These are phyloP conservation scores for Penicillium chermesinum DNA, from an alignment of 495 filamentous ascomycete species.

Conservation along the genomic window DNA sequence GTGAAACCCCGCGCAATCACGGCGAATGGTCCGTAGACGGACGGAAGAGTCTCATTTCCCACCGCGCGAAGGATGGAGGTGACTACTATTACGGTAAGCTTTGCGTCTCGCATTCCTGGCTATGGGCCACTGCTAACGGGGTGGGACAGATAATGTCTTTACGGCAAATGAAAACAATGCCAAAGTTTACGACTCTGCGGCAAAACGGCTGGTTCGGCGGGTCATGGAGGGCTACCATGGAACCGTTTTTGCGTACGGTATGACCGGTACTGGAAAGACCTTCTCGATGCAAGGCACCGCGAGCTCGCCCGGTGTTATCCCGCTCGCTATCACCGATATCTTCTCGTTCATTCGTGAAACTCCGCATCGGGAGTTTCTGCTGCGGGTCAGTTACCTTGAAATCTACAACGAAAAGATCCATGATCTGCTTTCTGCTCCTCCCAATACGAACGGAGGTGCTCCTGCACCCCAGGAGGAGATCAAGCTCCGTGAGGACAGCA, in stretches of 20 bases:
- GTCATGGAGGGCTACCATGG: conserved; percentile 99
- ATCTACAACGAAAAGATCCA: conserved; percentile 99
- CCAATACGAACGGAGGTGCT: conserved; percentile 35
- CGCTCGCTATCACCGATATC: conserved; percentile 94
- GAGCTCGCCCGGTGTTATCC: conserved; percentile 94
- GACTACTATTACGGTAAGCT: conserved; percentile 82
- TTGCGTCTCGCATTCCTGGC: not conserved
- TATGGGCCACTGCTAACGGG: not conserved
- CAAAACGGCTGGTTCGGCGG: conserved; percentile 87
- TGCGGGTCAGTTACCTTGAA: conserved; percentile 96
- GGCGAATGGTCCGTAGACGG: conserved; percentile 92
- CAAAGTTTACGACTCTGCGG: conserved; percentile 86
- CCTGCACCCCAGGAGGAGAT: conserved; percentile 72
- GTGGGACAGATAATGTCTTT: conserved; percentile 82
- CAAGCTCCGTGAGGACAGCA: conserved; percentile 91
- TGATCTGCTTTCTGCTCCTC: conserved; percentile 75
- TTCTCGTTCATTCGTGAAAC: conserved; percentile 99
- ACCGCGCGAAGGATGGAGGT: conserved; percentile 82
- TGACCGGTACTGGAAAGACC: conserved; percentile 98
- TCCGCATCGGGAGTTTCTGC: conserved; percentile 85
- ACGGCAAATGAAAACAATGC: conserved; percentile 86
- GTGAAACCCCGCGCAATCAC: conserved; percentile 56
- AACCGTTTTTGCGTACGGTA: conserved; percentile 97
- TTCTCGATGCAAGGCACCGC: conserved; percentile 99
- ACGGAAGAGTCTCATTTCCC: conserved; percentile 74